A percentile compares a stretch with the other conserved stretches of the same genome.
Evolutionary conservation across 2,329 filamentous ascomycete genomes (phyloP).

Genomic region (Ampelomyces quisqualis): DNA sequence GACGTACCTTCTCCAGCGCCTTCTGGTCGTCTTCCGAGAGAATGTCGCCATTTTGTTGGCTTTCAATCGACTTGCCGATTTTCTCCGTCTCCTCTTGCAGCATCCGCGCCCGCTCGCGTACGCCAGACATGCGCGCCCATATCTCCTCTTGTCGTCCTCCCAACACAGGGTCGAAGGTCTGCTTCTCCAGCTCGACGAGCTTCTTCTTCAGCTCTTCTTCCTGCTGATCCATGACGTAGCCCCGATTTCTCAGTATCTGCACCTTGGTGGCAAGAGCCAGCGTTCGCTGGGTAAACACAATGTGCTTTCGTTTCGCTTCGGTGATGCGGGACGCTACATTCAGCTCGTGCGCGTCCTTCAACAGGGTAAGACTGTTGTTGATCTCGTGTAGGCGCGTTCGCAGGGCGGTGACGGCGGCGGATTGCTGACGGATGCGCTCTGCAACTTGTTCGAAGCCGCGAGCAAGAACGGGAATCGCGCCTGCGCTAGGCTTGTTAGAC

Average conservation of each 20-base stretch:
- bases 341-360: conserved; percentile 75
- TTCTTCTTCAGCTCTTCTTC: conserved; percentile 78
- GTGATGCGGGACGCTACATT: conserved; percentile 72
- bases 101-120: conserved; percentile 70
- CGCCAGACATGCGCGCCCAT: conserved; percentile 76
- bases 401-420: conserved; percentile 66
- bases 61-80: conserved; percentile 53
- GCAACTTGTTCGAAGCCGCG: conserved; percentile 72
- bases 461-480: conserved; percentile 75
- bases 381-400: conserved; percentile 75
- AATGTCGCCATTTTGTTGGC: conserved; percentile 50
- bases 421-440: conserved; percentile 71
- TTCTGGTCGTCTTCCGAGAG: conserved; percentile 70
- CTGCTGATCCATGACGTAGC: conserved; percentile 75
- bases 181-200: conserved; percentile 66
- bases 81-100: conserved; percentile 74
- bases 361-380: conserved; percentile 69
- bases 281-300: conserved; percentile 70
- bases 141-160: conserved; percentile 78
- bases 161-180: conserved; percentile 72
- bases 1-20: conserved; percentile 70
- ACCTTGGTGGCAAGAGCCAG: conserved; percentile 75
- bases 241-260: conserved; percentile 76
- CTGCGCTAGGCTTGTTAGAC: conserved; percentile 72
- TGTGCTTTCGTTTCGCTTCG: conserved; percentile 71